phyloP scores from a whole-genome alignment of 169 alveolate genomes.

The Besnoitia besnoiti region DNA sequence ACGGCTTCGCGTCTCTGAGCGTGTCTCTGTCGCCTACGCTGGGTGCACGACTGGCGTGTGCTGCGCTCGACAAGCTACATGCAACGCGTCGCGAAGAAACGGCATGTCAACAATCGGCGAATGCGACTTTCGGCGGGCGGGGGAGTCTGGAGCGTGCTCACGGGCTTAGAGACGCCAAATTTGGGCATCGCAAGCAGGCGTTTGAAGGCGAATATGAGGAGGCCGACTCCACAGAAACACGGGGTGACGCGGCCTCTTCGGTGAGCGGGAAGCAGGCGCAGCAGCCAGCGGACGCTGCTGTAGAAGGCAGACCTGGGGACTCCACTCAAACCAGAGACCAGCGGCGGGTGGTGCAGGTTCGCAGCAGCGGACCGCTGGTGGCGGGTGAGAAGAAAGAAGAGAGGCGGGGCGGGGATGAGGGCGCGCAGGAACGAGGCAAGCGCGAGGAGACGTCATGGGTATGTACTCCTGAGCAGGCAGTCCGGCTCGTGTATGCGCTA shows the following conservation, averaged over 20 bases:
- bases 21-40: conserved; percentile 21
- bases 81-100: neutral
- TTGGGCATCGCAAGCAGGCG: no score
- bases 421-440: neutral
- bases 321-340: neutral
- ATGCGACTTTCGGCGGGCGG: no score
- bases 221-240: no score
- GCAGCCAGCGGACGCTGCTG: neutral
- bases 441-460: neutral
- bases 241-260: no score
- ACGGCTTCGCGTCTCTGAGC: conserved; percentile 13
- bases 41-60: neutral
- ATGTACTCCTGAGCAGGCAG: neutral
- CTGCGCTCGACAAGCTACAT: neutral
- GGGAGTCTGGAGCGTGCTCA: no score
- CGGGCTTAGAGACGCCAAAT: no score
- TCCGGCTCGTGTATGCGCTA: neutral
- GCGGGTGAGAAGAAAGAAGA: neutral
- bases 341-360: neutral
- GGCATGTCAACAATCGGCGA: no score
- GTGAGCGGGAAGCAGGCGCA: no score
- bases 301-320: neutral
- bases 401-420: neutral
- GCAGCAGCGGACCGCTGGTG: neutral
- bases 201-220: no score